phyloP scores from a whole-genome alignment of 345 rosid species.

The Lenwebbia sp. region DNA sequence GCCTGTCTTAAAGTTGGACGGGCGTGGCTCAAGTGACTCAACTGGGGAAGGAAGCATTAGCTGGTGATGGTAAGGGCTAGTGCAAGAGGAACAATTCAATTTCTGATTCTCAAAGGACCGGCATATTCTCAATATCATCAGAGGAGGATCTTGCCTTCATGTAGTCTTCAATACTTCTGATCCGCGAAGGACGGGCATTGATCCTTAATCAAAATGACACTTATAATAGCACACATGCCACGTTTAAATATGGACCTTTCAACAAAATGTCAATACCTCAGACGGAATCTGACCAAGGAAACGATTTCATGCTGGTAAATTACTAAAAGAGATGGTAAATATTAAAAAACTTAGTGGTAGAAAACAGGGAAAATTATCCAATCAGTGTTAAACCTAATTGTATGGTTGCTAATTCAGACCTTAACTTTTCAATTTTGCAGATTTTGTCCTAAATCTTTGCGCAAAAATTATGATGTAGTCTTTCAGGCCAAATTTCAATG shows the following conservation, averaged over 20 bases:
- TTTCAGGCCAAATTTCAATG: too few species aligned
- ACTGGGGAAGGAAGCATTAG: too few species aligned
- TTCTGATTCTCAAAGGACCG: neutral
- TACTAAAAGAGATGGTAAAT: neutral
- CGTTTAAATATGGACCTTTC: neutral
- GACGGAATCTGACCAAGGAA: neutral
- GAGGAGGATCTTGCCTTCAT: neutral
- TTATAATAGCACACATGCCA: neutral
- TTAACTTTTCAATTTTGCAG: too few species aligned
- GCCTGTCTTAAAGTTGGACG: too few species aligned
- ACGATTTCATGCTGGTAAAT: neutral
- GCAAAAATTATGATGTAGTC: neutral
- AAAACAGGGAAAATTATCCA: neutral
- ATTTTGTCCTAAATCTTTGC: neutral
- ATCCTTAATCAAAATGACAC: neutral
- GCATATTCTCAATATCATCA: neutral
- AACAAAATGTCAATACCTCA: neutral
- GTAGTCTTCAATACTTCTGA: neutral
- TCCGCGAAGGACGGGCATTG: neutral
- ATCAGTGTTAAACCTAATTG: neutral
- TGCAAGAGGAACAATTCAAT: neutral
- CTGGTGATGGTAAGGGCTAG: neutral
- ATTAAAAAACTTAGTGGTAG: neutral
- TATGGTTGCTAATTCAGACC: too few species aligned
- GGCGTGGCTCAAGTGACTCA: too few species aligned